Evolutionary conservation across 768 basidiomycete genomes (phyloP), one percentile per base, ranked within the genome.

Genomic region (Mycena rosella): DNA sequence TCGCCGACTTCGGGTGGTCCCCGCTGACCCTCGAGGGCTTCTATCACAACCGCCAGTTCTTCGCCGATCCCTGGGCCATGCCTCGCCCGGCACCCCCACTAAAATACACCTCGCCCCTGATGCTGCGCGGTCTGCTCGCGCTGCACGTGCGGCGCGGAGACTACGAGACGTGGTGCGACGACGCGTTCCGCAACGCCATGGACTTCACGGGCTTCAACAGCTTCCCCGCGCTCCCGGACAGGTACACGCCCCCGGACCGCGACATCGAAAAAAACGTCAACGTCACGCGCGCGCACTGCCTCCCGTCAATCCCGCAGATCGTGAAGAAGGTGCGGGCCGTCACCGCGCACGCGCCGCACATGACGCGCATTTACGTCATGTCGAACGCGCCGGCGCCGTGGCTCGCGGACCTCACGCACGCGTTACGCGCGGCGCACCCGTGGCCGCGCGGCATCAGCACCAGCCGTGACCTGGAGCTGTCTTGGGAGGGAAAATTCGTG

Each of bases 1-100:
- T 92, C 10, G 83, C 80, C 6, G 69, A 84, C 36, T 89, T 88
- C 74, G 79, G 81, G 20, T 91, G 89, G 89, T 92, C 92, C 0
- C 82, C 88, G 0, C 83, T 91, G 5, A 79, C 92, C 63, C 78
- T 87, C 53, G 74, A 73, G 22, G 83, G 83, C 0, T 88, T 86
- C 72, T 69, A 78, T n/a, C 74, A 75, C 20, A 91, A 91, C 70
- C 73, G 78, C 1, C 75, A 79, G 9, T 76, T 85, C 47, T 86
- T 89, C 54, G 61, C 62, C 10, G 73, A 55, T 63, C 64, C n/a
- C n/a, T 76, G 10, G 66, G n/a, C n/a, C n/a, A n/a, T 15, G 66
- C 20, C 61, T 64, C 52, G 18, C 70, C 36, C n/a, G n/a, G n/a
- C n/a, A n/a, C n/a, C n/a, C n/a, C n/a, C n/a, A n/a, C n/a, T n/a